Evolutionary conservation across 768 basidiomycete species (phyloP).

Genomic region (Asterophora parasitica): DNA sequence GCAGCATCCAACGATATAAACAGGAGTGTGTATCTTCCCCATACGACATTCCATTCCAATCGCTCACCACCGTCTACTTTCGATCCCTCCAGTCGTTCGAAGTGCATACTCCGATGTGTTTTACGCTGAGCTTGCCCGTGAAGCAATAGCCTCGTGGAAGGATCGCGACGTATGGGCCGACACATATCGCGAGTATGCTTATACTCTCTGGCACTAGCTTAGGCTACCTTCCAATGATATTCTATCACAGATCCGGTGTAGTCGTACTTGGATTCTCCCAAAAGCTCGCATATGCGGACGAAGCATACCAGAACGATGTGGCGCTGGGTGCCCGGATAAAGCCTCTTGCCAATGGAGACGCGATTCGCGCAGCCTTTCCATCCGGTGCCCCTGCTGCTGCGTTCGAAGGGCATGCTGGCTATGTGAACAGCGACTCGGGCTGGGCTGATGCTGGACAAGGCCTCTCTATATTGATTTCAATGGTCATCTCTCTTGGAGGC

Average conservation of each 20-base stretch:
- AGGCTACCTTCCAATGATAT: slow-evolving; percentile 1
- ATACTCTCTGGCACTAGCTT: slow-evolving; percentile 8
- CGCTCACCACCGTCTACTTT: no score
- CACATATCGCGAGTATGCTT: slow-evolving; percentile 75
- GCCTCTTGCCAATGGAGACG: slow-evolving; percentile 30
- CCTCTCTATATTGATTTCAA: slow-evolving; percentile 45
- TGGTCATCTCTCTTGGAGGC: slow-evolving; percentile 57
- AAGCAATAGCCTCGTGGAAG: slow-evolving; percentile 77
- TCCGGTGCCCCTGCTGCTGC: slow-evolving; percentile 28
- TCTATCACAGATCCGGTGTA: slow-evolving; percentile 57
- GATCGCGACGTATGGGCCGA: slow-evolving; percentile 59
- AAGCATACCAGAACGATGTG: slow-evolving; percentile 60
- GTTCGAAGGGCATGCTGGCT: slow-evolving; percentile 44
- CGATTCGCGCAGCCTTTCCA: slow-evolving; percentile 48
- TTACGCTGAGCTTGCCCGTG: slow-evolving; percentile 66
- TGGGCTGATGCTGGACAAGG: slow-evolving; percentile 82
- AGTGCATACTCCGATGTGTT: slow-evolving; percentile 67
- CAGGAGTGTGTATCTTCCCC: slow-evolving; percentile 29
- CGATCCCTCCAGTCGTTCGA: slow-evolving; percentile 53
- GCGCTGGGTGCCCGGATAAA: slow-evolving; percentile 49
- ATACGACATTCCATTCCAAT: no score
- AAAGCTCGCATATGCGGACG: slow-evolving; percentile 39
- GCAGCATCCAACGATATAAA: slow-evolving; percentile 64
- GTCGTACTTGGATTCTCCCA: slow-evolving; percentile 44
- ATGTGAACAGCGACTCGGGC: slow-evolving; percentile 72